Base-by-base conservation (phyloP, 2,329 filamentous ascomycete genomes). In the Trichoderma sp. region DNA sequence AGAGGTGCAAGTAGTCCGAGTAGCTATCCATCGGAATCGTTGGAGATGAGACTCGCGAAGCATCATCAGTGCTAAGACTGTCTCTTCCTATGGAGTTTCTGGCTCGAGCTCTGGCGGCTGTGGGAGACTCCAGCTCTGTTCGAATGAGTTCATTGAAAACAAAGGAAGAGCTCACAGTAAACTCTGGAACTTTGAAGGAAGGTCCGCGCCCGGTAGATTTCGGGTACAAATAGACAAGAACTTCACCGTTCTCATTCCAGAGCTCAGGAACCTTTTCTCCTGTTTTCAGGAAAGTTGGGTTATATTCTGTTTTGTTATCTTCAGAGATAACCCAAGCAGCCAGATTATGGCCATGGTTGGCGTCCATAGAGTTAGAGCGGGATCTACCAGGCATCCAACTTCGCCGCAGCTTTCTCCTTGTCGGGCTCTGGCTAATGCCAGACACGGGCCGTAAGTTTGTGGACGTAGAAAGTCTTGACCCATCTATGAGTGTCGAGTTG, bases 221-320 rank as follows among this genome's bases (percentile, higher is more conserved):
- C 1, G 88, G 84, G 70, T 86, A 86, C 4, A 92, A 80, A 75
- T 89, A 88, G 23, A 92, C 84, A 65, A 84, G 82, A 28, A 90
- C 84, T 73, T 85, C 85, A 50, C 87, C 89, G 66, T 79, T 81
- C 69, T 91, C 88, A 74, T 89, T 88, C 90, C 90, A 92, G 23
- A 92, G 79, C 78, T 92, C 90, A 2, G 89, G 88, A 4, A 91
- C 87, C 82, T 87, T 89, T 75, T 91, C 88, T 23, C 84, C 86
- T 57, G 85, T 86, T 26, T 82, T 77, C 68, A 91, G 79, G 36
- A 84, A 84, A 7, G 82, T 77, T 0, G 85, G 81, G 76, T 88
- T 90, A 77, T 91, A 91, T 67, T 91, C 88, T 13, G 83, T 82
- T 23, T 82, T 83, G 57, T 81, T 81, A 65, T 86, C 85, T 8